These are phyloP conservation scores for Xylogone sp. DNA, from an alignment of 2,329 filamentous ascomycete species.

Conservation along the genomic window DNA sequence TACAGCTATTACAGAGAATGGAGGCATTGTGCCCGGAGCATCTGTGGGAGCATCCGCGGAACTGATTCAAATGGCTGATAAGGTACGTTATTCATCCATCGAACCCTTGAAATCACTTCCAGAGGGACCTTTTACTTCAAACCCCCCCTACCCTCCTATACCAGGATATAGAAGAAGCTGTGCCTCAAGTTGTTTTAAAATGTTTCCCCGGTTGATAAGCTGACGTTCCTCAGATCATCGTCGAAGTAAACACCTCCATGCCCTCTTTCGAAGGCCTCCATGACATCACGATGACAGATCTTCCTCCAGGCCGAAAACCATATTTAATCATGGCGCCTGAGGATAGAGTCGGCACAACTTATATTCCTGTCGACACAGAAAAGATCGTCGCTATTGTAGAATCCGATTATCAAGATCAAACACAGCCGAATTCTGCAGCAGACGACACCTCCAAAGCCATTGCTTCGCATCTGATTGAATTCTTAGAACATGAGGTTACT, in stretches of 20 bases:
- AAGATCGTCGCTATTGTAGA: conserved; percentile 83
- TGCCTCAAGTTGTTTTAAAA: no score
- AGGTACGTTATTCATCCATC: conserved; percentile 40
- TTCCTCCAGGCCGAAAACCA: conserved; percentile 77
- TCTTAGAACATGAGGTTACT: conserved; percentile 79
- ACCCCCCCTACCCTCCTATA: no score
- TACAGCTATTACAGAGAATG: conserved; percentile 81
- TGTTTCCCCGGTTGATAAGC: neutral
- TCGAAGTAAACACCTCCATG: conserved; percentile 85
- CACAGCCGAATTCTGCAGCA: conserved; percentile 70
- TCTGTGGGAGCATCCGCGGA: conserved; percentile 83
- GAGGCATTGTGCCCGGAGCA: conserved; percentile 82
- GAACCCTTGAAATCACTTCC: neutral
- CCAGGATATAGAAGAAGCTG: no score
- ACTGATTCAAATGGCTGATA: conserved; percentile 86
- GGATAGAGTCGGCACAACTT: conserved; percentile 78
- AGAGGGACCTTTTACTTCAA: no score
- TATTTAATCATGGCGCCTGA: conserved; percentile 83
- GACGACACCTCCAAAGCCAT: conserved; percentile 72
- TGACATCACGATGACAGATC: conserved; percentile 86
- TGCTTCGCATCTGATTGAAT: conserved; percentile 76
- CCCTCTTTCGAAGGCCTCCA: conserved; percentile 85
- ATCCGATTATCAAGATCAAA: conserved; percentile 76
- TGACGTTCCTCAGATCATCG: conserved; percentile 61
- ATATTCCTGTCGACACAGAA: conserved; percentile 80